Conservation (phyloP, 2,329 filamentous ascomycete genomes). For the Lecanicillium sp. region DNA sequence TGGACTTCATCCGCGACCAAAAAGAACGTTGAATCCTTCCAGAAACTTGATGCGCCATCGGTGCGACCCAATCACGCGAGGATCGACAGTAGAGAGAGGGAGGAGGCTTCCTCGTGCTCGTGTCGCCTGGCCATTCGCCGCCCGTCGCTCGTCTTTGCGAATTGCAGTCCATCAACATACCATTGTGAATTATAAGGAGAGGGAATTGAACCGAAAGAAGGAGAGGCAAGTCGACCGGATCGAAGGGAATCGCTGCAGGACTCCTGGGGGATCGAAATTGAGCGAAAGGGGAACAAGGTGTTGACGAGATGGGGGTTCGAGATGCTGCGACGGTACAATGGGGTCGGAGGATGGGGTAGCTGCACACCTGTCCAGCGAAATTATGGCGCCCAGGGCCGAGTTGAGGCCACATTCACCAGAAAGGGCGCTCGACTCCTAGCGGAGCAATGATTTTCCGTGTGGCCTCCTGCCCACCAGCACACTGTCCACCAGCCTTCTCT, state of each 20-base stretch:
- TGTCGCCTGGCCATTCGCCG: background rate
- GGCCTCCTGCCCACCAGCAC: too few species aligned
- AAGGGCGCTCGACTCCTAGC: constrained; percentile 15
- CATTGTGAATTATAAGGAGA: constrained; percentile 17
- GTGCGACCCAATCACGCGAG: constrained; percentile 1
- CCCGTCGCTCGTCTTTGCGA: too few species aligned
- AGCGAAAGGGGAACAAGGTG: constrained; percentile 12
- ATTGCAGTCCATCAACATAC: constrained; percentile 21
- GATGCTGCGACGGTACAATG: constrained; percentile 1
- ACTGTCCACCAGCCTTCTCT: too few species aligned
- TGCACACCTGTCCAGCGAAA: constrained; percentile 10
- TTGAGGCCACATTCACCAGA: constrained; percentile 39
- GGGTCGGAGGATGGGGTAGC: constrained; percentile 9
- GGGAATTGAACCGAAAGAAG: constrained; percentile 2
- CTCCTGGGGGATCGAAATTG: constrained; percentile 15
- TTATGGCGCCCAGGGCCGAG: constrained; percentile 21
- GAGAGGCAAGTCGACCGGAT: constrained; percentile 11
- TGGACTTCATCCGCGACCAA: too few species aligned
- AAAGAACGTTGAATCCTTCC: too few species aligned
- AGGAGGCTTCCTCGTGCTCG: background rate
- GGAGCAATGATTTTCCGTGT: constrained; percentile 26
- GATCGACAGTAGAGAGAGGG: background rate
- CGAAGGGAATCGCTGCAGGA: constrained; percentile 7
- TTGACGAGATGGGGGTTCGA: constrained; percentile 16
- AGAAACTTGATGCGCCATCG: too few species aligned